A percentile compares a stretch with the other conserved stretches of the same genome.
These are phyloP conservation scores for Termitomyces sp. DNA, from an alignment of 768 basidiomycete species.

Conservation along the genomic window DNA sequence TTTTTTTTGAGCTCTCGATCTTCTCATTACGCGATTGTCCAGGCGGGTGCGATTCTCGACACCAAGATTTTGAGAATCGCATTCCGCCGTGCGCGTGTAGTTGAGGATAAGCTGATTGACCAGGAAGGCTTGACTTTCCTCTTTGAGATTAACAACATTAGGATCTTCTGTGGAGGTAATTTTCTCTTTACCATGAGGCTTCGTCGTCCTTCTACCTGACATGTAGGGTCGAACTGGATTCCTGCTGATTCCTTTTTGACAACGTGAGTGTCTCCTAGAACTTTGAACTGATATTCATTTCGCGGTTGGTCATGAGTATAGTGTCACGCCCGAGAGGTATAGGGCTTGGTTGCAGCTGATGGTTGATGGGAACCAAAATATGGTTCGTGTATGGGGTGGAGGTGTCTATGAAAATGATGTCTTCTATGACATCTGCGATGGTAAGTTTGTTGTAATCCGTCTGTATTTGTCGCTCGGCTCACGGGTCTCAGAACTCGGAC, in stretches of 20 bases:
- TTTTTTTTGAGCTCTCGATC: background rate
- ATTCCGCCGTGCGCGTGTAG: constrained; percentile 73
- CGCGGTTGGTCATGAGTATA: constrained; percentile 14
- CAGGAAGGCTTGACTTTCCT: constrained; percentile 80
- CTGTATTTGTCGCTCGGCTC: background rate
- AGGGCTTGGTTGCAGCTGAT: constrained; percentile 80
- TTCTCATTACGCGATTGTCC: background rate
- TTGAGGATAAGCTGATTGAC: constrained; percentile 78
- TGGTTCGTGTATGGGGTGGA: constrained; percentile 91
- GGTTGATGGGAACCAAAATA: constrained; percentile 90
- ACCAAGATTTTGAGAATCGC: constrained; percentile 56
- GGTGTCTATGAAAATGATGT: constrained; percentile 81
- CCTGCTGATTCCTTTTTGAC: constrained; percentile 92
- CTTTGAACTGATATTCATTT: background rate
- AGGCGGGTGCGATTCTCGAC: constrained; percentile 56
- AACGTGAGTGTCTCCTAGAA: constrained; percentile 39
- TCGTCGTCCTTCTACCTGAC: background rate
- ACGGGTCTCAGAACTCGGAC: constrained; percentile 53
- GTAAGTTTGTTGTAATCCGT: constrained; percentile 27
- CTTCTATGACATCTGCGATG: constrained; percentile 86
- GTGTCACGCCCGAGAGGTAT: constrained; percentile 54
- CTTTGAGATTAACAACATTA: constrained; percentile 87
- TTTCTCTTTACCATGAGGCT: background rate
- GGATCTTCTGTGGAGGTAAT: constrained; percentile 83
- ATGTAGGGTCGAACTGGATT: constrained; percentile 85